Evolutionary conservation across 352 stramenopile genomes (phyloP), one percentile per base, ranked within the genome.

Genomic region (Phytophthora pisi): DNA sequence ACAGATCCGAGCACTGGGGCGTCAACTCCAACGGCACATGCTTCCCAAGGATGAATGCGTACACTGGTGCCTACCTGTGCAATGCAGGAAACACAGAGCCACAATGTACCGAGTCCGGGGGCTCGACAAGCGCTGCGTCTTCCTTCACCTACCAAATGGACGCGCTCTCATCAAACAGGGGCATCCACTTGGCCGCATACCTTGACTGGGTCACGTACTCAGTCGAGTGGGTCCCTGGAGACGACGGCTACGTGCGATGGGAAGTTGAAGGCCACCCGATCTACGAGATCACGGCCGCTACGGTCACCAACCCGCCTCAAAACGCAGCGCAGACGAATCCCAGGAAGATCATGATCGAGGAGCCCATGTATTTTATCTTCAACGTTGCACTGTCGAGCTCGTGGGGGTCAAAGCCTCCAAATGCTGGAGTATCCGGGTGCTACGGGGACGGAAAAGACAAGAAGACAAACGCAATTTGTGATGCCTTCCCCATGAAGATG

Each of bases 81-180:
- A 70, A 80, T 61, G 64, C 67, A 0, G 77, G 79, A 61, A 81
- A 87, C 26, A 66, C 28, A 16, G 46, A 9, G 10, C 18, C 30
- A 9, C 46, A 77, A 8, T 77, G 75, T 36, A 47, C 47, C 47
- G 64, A 69, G 28, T 77, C 46, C 24, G 72, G 54, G 34, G 77
- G 57, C 11, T 79, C 58, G 5, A 75, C 56, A 0, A 70, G 51
- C 31, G 64, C 67, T 13, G 70, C 45, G 40, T 81, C 67, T 51
- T 81, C 5, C 15, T 72, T 72, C 42, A 64, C 54, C 26, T 75
- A 87, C 58, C 66, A 74, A 68, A 95, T 97, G 61, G 96, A 99
- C 75, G 95, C 94, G 2, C 89, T 98, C 13, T 97, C 91, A n/a
- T 83, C 89, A 20, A 97, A 98, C 62, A 95, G 91, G 73, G 81